Percentiles rank a stretch among this genome's conserved stretches.
Conservation (phyloP, 2,329 filamentous ascomycete species). For the Pezicula neosporulosa region DNA sequence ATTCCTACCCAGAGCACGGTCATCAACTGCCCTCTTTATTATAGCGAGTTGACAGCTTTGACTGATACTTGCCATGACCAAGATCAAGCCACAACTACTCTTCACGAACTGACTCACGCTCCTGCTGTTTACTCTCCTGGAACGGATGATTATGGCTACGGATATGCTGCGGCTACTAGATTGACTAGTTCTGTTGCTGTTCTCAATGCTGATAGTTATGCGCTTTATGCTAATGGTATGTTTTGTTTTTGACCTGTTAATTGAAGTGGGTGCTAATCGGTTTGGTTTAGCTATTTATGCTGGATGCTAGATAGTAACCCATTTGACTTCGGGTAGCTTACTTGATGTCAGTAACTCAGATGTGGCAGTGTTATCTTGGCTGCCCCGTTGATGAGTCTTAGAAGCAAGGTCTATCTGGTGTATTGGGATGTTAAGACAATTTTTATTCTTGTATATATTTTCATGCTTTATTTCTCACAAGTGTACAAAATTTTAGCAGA, state of each 20-base stretch:
- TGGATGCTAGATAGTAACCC: slow-evolving; percentile 31
- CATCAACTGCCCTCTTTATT: slow-evolving; percentile 60
- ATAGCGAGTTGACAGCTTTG: slow-evolving; percentile 47
- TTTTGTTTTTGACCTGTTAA: background rate
- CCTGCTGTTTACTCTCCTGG: slow-evolving; percentile 48
- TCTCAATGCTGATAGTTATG: slow-evolving; percentile 62
- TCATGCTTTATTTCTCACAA: no score
- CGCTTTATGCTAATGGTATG: slow-evolving; percentile 48
- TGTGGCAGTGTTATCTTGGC: no score
- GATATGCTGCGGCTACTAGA: slow-evolving; percentile 44
- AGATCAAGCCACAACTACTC: slow-evolving; percentile 60
- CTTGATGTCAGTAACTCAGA: no score
- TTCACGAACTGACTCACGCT: slow-evolving; percentile 67
- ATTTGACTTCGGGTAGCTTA: no score
- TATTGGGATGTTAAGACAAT: no score
- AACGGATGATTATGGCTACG: slow-evolving; percentile 56
- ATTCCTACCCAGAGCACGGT: slow-evolving; percentile 50
- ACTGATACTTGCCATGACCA: slow-evolving; percentile 55
- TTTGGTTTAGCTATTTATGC: slow-evolving; percentile 12
- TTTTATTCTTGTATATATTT: no score
- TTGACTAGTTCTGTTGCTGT: slow-evolving; percentile 49
- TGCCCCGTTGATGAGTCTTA: no score
- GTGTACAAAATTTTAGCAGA: no score
- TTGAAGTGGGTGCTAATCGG: background rate
- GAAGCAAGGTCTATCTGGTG: no score